phyloP scores from a whole-genome alignment of 148 eudicot genomes.

The Chenopodium berlandieri region DNA sequence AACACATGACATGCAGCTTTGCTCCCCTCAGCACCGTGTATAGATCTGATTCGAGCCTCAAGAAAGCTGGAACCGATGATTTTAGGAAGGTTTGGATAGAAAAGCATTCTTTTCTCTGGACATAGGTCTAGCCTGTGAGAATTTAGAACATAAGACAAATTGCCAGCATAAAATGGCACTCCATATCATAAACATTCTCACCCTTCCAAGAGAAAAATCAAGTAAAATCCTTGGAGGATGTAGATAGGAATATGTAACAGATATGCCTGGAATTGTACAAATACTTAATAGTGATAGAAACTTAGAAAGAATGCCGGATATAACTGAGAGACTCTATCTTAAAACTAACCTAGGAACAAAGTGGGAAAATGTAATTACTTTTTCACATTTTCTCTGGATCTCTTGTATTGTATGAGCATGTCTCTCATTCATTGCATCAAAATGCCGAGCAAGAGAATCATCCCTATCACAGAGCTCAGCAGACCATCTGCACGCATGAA shows the following conservation, averaged over 20 bases:
- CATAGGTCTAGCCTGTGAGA: slow-evolving; percentile 60
- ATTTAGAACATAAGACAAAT: not conserved
- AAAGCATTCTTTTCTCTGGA: slow-evolving; percentile 77
- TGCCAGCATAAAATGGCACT: not conserved
- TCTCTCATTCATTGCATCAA: slow-evolving; percentile 57
- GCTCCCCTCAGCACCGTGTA: slow-evolving; percentile 47
- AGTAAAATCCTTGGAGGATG: not conserved
- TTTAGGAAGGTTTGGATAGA: slow-evolving; percentile 71
- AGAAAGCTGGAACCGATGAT: slow-evolving; percentile 63
- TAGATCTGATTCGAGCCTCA: slow-evolving; percentile 54
- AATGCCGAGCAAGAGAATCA: slow-evolving; percentile 52
- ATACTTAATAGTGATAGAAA: not conserved
- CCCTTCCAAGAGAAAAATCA: not conserved
- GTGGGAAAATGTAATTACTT: slow-evolving; percentile 62
- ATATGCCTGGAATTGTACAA: not conserved
- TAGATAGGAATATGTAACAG: not conserved
- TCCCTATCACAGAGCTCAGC: slow-evolving; percentile 40
- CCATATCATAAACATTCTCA: not conserved
- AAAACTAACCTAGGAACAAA: slow-evolving; percentile 63
- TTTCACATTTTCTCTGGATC: slow-evolving; percentile 48
- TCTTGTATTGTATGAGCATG: slow-evolving; percentile 33
- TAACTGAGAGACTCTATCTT: not conserved
- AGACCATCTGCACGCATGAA: slow-evolving; percentile 70
- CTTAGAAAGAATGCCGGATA: not conserved
- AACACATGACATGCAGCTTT: slow-evolving; percentile 61